Base-by-base conservation (phyloP, 768 basidiomycete genomes). In the Symmetrospora coprosmae region DNA sequence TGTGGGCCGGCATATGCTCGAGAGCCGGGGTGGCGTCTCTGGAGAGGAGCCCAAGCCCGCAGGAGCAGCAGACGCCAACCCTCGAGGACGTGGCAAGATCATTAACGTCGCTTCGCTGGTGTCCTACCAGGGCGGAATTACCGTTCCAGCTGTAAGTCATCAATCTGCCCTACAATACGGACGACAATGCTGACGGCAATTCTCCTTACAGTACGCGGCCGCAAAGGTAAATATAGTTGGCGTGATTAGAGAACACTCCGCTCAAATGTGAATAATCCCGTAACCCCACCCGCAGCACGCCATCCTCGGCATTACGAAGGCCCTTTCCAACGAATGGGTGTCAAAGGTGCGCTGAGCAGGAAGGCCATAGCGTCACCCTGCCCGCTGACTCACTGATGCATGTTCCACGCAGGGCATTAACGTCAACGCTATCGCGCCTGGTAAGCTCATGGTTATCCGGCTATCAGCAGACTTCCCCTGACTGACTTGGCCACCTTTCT, bases 291-390 rank as follows among this genome's bases (percentile, higher is more conserved):
- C 34, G n/a, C 35, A 62, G 35, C 61, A 62, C 85, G 85, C 9
- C 84, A 84, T 70, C 76, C 41, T 55, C 47, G 66, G 62, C 37
- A 16, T 87, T 66, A 87, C 87, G 27, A 90, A 90, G 73, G 84
- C 88, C 2, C 80, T 92, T 68, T 82, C 84, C 67, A 94, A 94
- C 72, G 90, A 92, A 72, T 94, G 90, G 89, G 84, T 85, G 62
- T 78, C 79, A 68, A 80, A 86, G 67, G 55, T 13, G 38, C 38
- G 19, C 19, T 19, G 14, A 39, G 14, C 38, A 13, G 38, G 38
- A 13, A 39, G 13, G 14, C 38, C 38, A 13, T 13, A 39, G 14
- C n/a, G n/a, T n/a, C n/a, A n/a, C n/a, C n/a, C n/a, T n/a, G n/a
- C n/a, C n/a, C n/a, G n/a, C n/a, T n/a, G n/a, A n/a, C 13, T 39